Evolutionary conservation across 2,329 filamentous ascomycete species (phyloP).

Genomic region (Epichloe gansuensis): DNA sequence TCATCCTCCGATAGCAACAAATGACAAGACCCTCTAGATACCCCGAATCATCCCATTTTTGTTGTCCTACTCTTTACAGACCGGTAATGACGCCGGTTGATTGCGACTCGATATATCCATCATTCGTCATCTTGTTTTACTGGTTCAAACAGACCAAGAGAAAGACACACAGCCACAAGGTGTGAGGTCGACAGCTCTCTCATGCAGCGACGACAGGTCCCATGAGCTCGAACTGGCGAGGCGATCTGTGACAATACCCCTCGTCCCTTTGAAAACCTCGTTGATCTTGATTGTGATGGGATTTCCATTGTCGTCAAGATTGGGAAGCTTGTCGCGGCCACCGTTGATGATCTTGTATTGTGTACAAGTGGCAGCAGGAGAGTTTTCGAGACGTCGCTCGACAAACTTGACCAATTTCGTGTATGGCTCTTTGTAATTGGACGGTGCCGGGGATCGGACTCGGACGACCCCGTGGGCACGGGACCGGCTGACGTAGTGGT

Average conservation of each 20-base stretch:
- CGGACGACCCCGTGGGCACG: not conserved
- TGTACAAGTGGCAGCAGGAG: constrained; percentile 29
- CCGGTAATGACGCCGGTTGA: not conserved
- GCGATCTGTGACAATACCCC: not conserved
- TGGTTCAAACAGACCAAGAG: constrained; percentile 3
- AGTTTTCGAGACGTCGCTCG: constrained; percentile 33
- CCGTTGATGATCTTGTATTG: constrained; percentile 33
- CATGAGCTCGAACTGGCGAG: constrained; percentile 3
- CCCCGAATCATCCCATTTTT: not conserved
- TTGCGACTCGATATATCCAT: not conserved
- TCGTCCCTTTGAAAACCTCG: constrained; percentile 18
- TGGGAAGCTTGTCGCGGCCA: constrained; percentile 23
- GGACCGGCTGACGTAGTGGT: constrained; percentile 3
- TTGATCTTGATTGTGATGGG: constrained; percentile 31
- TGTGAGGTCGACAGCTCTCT: constrained; percentile 4
- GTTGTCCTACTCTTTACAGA: not conserved
- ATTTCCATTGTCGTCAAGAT: constrained; percentile 23
- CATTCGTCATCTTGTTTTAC: not conserved
- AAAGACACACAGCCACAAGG: constrained; percentile 5
- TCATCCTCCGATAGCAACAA: not conserved
- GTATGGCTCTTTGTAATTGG: constrained; percentile 24
- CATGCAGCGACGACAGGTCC: not conserved
- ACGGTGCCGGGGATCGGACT: not conserved
- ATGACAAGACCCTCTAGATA: not conserved
- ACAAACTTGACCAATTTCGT: constrained; percentile 43